Evolutionary conservation across 305 asterid genomes (phyloP).

Genomic region (Rubia occidens): DNA sequence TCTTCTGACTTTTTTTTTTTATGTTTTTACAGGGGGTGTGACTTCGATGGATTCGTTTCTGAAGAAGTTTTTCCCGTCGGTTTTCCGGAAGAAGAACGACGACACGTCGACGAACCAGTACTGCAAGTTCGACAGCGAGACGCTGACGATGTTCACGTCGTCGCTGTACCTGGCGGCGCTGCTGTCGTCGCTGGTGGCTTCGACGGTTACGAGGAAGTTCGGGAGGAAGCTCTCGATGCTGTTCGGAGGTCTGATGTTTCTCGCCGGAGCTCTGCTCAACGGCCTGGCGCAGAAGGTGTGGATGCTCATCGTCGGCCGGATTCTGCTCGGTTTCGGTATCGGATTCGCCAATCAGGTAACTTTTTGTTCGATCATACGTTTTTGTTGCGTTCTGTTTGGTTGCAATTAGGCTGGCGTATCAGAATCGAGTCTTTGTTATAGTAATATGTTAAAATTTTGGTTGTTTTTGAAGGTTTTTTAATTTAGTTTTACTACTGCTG

Average conservation of each 20-base stretch:
- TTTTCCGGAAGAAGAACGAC: constrained; percentile 21
- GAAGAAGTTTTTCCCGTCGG: constrained; percentile 25
- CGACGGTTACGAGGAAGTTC: constrained; percentile 31
- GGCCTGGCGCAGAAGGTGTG: constrained; percentile 32
- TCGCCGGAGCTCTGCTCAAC: constrained; percentile 36
- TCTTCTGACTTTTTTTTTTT: background rate
- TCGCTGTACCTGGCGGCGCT: constrained; percentile 44
- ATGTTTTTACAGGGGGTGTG: constrained; percentile 21
- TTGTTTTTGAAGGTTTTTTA: constrained; percentile 1
- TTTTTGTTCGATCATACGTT: background rate
- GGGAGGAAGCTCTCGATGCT: constrained; percentile 41
- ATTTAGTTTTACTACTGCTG: background rate
- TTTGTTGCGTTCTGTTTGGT: background rate
- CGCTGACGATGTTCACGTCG: constrained; percentile 44
- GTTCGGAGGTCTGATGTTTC: constrained; percentile 34
- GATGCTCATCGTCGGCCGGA: constrained; percentile 43
- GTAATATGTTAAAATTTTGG: too few relatives aligned
- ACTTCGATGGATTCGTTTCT: constrained; percentile 27
- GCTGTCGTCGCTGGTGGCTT: constrained; percentile 33
- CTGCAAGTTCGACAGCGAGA: constrained; percentile 40
- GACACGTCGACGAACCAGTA: constrained; percentile 30
- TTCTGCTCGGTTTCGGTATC: constrained; percentile 44
- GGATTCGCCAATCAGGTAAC: constrained; percentile 68
- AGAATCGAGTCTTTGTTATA: background rate
- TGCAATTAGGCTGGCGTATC: background rate